Evolutionary conservation across 257 asterid genomes (phyloP), one percentile per base, ranked within the genome.

Genomic region (Anisodus tanguticus): DNA sequence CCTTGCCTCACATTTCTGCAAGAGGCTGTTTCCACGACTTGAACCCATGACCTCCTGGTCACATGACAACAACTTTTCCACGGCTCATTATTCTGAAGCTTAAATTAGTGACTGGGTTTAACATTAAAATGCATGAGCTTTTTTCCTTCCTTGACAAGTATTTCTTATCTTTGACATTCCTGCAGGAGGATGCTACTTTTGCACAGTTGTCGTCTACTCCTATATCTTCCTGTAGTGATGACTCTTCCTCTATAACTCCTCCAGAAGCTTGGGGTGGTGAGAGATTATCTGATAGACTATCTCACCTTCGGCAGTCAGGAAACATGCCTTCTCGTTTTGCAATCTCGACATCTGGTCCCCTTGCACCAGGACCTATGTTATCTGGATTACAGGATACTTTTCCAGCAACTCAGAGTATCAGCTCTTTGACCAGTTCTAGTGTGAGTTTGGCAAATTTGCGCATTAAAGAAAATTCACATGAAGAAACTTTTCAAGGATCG

Each of bases 221-320:
- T 79, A 82, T 89, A 88, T 87, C 96, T 87, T 87, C 93, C 70
- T 87, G 78, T 57, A 54, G 90, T 17, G 92, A 89, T 80, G 96
- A 91, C 85, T 83, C 92, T 85, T 89, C 98, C 87, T 90, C 97
- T 83, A 85, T 93, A 55, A 93, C 98, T 83, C 99, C 98, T 58
- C 97, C 96, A 6, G 97, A 97, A 93, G 97, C 95, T 86, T 97
- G 97, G 99, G 98, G 98, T 63, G 95, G 98, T 47, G 97, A 92
- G 86, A 89, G 91, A 89, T 78, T 96, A 72, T 85, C 96, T 67
- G 98, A 95, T 64, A 97, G 91, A 88, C 88, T 88, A 43, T 84
- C 86, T 84, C 95, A 86, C 57, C 90, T 90, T 69, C 97, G 92
- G 79, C 95, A 89, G 81, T 90, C 98, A 71, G 88, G 90, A 81